A percentile compares a stretch with the other conserved stretches of the same genome.
Evolutionary conservation across 148 eudicot genomes (phyloP).

Genomic region (Bassia scoparia): DNA sequence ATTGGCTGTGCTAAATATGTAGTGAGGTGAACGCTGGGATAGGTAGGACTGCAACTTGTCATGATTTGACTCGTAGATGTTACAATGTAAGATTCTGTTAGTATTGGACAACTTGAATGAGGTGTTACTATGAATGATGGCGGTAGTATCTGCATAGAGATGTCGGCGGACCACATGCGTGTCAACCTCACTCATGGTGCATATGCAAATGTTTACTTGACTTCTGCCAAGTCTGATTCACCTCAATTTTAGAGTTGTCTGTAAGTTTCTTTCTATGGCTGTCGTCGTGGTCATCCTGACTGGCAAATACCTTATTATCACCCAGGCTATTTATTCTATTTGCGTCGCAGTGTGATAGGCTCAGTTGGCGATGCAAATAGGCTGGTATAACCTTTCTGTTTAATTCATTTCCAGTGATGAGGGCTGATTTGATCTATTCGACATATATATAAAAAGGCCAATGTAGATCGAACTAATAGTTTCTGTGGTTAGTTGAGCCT

Average conservation of each 20-base stretch:
- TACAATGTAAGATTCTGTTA: too few species aligned
- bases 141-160: slow-evolving; percentile 64
- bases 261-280: slow-evolving; percentile 39
- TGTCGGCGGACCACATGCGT: too few species aligned
- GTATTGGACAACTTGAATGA: too few species aligned
- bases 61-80: too few species aligned
- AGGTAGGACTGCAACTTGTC: too few species aligned
- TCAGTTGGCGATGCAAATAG: too few species aligned
- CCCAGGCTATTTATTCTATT: too few species aligned
- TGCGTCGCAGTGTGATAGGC: too few species aligned
- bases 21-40: too few species aligned
- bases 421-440: slow-evolving; percentile 50
- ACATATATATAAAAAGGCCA: slow-evolving; percentile 55
- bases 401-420: slow-evolving; percentile 41
- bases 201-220: slow-evolving; percentile 66
- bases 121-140: too few species aligned
- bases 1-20: too few species aligned
- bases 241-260: slow-evolving; percentile 63
- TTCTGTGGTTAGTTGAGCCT: slow-evolving; percentile 75
- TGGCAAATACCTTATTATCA: too few species aligned
- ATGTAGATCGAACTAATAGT: slow-evolving; percentile 68
- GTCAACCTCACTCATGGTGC: slow-evolving; percentile 90
- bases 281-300: neutral
- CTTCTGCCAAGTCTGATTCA: slow-evolving; percentile 64
- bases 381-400: neutral